These are phyloP conservation scores for Suillus americanus DNA, from an alignment of 768 basidiomycete species.

Conservation along the genomic window DNA sequence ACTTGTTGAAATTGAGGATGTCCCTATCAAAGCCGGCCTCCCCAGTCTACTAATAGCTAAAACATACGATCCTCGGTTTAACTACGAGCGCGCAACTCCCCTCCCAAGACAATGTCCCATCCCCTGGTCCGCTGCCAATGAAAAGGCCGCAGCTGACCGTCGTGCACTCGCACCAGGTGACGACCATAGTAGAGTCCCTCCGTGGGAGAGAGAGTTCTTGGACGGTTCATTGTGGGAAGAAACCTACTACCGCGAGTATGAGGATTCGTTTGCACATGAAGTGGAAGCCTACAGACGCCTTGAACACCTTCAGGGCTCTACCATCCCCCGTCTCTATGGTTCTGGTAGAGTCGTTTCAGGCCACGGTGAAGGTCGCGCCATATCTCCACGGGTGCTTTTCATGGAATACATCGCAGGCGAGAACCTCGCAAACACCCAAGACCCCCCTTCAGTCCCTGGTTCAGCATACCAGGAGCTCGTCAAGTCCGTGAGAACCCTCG, in stretches of 20 bases:
- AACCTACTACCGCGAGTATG: not conserved
- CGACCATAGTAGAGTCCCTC: not conserved
- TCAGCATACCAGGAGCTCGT: not conserved
- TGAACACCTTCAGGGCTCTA: no score
- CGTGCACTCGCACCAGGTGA: not conserved
- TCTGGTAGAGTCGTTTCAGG: not conserved
- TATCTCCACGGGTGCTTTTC: not conserved
- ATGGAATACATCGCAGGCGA: slow-evolving; percentile 4
- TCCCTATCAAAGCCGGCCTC: not conserved
- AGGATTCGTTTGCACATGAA: not conserved
- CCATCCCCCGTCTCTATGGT: slow-evolving; percentile 1
- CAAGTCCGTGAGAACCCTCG: not conserved
- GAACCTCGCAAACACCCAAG: not conserved
- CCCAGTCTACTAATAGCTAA: not conserved
- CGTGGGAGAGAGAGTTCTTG: not conserved
- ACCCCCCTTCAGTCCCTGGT: not conserved
- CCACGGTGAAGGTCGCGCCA: not conserved
- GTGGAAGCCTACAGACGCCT: not conserved
- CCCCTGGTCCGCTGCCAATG: not conserved
- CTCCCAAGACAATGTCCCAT: not conserved
- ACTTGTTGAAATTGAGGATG: not conserved
- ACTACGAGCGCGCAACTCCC: not conserved
- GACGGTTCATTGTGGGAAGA: not conserved
- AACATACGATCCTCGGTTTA: not conserved
- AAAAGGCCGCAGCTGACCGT: not conserved